Evolutionary conservation across 768 basidiomycete genomes (phyloP).

Genomic region (Kockovaella imperatae): DNA sequence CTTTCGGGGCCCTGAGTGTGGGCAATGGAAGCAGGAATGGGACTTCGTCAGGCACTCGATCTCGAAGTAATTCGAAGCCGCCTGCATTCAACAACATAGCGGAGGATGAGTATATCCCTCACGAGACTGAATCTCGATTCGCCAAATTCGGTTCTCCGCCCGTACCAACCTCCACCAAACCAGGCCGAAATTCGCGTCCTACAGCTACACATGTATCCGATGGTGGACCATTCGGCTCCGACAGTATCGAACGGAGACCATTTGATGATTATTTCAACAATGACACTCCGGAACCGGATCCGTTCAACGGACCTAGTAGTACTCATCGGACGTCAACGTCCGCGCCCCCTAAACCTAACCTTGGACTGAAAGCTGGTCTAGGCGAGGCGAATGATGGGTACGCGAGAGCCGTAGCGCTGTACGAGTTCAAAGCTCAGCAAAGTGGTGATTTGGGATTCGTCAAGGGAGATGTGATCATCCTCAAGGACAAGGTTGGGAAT

Average conservation of each 20-base stretch:
- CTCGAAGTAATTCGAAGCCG: constrained; percentile 17
- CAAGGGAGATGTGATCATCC: constrained; percentile 60
- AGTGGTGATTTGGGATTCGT: constrained; percentile 60
- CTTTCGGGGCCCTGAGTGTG: neutral
- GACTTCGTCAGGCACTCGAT: constrained; percentile 3
- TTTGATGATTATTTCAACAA: constrained; percentile 8
- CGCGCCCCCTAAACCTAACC: constrained; percentile 9
- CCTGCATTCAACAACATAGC: constrained; percentile 17
- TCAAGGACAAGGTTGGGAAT: constrained; percentile 60
- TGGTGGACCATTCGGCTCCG: constrained; percentile 19
- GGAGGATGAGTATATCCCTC: constrained; percentile 25
- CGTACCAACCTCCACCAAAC: neutral
- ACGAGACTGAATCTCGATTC: constrained; percentile 23
- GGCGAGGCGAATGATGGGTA: constrained; percentile 45
- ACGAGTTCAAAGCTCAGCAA: constrained; percentile 66
- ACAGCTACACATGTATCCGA: constrained; percentile 3
- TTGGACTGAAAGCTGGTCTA: constrained; percentile 12
- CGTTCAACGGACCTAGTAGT: neutral
- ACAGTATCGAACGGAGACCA: constrained; percentile 5
- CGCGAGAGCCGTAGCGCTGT: constrained; percentile 58
- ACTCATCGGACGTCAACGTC: neutral
- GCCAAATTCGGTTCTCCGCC: constrained; percentile 2
- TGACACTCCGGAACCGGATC: neutral
- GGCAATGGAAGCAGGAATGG: neutral
- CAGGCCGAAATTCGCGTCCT: neutral